Conservation (phyloP, 257 asterid species). For the Ehretia macrophylla region DNA sequence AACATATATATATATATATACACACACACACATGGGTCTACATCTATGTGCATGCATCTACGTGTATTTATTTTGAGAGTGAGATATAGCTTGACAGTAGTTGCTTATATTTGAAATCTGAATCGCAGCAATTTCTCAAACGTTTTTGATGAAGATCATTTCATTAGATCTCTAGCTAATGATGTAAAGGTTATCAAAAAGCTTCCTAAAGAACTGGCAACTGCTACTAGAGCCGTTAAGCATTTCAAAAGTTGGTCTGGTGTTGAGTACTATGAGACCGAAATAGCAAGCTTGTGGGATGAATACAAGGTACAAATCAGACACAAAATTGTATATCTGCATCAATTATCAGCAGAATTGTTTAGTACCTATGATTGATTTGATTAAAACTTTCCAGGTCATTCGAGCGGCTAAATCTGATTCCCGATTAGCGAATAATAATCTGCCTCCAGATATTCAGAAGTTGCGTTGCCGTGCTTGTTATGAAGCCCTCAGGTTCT, state of each 20-base stretch:
- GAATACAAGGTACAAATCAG: constrained; percentile 57
- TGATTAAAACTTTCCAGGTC: constrained; percentile 37
- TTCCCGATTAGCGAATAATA: constrained; percentile 89
- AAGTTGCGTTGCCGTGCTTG: constrained; percentile 95
- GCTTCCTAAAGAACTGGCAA: constrained; percentile 59
- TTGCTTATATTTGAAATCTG: constrained; percentile 15
- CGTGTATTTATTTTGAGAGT: not conserved
- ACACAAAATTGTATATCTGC: not conserved
- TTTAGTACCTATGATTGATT: constrained; percentile 11
- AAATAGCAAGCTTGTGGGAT: constrained; percentile 78
- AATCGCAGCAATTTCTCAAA: constrained; percentile 86
- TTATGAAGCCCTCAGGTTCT: constrained; percentile 79
- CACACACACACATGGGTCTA: not conserved
- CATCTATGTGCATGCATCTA: not conserved
- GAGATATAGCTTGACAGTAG: not conserved
- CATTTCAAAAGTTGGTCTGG: constrained; percentile 98
- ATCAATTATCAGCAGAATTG: not conserved
- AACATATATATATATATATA: not conserved
- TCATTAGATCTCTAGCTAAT: constrained; percentile 60
- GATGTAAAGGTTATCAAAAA: constrained; percentile 68
- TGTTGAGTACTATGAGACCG: constrained; percentile 68
- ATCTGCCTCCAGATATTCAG: constrained; percentile 88
- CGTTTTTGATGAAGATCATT: constrained; percentile 81
- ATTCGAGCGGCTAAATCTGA: constrained; percentile 96
- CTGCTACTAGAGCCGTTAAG: constrained; percentile 67